A percentile compares a stretch with the other conserved stretches of the same genome.
Evolutionary conservation across 345 rosid species (phyloP).

Genomic region (Moringa oleifera): DNA sequence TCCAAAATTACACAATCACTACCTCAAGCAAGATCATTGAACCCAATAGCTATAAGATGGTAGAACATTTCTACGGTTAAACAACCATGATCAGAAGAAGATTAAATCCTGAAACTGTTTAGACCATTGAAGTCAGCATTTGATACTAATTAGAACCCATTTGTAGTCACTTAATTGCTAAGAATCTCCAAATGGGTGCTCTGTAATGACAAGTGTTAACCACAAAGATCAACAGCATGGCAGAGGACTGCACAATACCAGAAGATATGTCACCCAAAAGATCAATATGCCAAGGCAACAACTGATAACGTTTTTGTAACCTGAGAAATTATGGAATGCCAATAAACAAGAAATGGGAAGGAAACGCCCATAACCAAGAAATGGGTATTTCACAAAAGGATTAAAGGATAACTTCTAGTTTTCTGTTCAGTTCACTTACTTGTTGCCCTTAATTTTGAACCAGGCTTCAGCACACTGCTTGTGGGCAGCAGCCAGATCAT

Average conservation of each 20-base stretch:
- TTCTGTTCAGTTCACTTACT: constrained; percentile 29
- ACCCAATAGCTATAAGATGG: not conserved
- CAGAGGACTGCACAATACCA: too few species aligned
- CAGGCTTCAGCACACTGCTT: constrained; percentile 88
- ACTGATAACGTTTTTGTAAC: not conserved
- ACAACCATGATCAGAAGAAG: not conserved
- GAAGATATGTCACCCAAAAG: too few species aligned
- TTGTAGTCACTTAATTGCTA: constrained; percentile 3
- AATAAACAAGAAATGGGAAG: too few species aligned
- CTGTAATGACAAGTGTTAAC: not conserved
- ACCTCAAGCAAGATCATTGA: constrained; percentile 8
- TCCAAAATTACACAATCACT: not conserved
- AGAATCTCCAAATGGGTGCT: not conserved
- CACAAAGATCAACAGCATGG: not conserved
- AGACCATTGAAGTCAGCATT: not conserved
- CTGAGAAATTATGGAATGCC: not conserved
- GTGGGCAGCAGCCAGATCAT: constrained; percentile 86
- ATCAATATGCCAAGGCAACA: not conserved
- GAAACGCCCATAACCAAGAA: constrained; percentile 9
- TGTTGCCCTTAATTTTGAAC: constrained; percentile 88
- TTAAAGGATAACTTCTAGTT: not conserved
- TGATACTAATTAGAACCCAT: constrained; percentile 1
- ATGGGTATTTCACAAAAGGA: not conserved
- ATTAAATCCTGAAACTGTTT: too few species aligned
- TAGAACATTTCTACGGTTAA: constrained; percentile 1